Percentiles rank a stretch among this genome's conserved stretches.
These are phyloP conservation scores for Colletotrichum endophyticum DNA, from an alignment of 2,329 filamentous ascomycete species.

Conservation along the genomic window DNA sequence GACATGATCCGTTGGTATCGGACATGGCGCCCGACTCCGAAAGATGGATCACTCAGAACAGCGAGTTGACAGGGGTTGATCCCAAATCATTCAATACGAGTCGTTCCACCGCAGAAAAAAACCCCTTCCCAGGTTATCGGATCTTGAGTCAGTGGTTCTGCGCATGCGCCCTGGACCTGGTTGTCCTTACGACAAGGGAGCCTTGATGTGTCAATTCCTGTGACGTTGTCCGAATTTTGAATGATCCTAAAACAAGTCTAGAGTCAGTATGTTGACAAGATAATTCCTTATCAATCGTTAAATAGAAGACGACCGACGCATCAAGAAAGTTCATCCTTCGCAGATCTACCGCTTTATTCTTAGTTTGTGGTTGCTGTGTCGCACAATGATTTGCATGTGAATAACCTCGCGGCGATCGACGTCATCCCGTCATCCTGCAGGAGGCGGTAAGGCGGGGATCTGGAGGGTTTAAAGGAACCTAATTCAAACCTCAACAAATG, in stretches of 20 bases:
- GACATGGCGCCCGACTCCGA: background rate
- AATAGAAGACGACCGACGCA: background rate
- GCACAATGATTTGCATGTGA: background rate
- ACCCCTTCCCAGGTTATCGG: background rate
- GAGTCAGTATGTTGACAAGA: background rate
- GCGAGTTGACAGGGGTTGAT: background rate
- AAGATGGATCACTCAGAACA: background rate
- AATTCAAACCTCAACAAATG: background rate
- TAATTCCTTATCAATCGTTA: background rate
- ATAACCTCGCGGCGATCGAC: background rate
- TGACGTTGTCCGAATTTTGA: background rate
- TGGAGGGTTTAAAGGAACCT: background rate
- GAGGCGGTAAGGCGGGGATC: background rate
- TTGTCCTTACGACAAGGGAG: background rate
- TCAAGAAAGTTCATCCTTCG: background rate
- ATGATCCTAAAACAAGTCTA: background rate
- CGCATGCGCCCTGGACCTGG: background rate
- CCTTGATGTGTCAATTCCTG: background rate
- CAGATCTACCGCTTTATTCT: background rate
- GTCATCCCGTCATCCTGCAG: background rate
- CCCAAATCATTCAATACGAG: background rate
- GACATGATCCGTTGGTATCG: background rate
- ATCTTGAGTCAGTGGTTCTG: background rate
- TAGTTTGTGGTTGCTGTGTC: background rate
- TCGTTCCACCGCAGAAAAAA: background rate